Conservation (phyloP, 129 eudicot genomes). For the Pseudognaphalium luteoalbum region DNA sequence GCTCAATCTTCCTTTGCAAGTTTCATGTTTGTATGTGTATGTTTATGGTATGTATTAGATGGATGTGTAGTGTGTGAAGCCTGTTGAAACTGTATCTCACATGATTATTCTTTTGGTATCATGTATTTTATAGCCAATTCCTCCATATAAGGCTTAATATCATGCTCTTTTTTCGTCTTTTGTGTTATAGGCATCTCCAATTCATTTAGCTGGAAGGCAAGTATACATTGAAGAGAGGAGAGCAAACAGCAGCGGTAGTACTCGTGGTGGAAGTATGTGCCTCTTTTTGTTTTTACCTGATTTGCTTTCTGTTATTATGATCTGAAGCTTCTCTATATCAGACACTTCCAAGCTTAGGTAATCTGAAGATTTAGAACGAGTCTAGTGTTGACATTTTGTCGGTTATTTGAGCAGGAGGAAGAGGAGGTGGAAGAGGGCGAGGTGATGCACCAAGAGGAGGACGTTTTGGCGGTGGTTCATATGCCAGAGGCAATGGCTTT, state of each 20-base stretch:
- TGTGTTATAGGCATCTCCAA: constrained; percentile 74
- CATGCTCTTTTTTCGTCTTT: neutral
- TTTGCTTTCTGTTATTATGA: neutral
- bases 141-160: neutral
- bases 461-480: constrained; percentile 45
- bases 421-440: constrained; percentile 59
- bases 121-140: neutral
- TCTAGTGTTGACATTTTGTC: neutral
- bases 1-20: neutral
- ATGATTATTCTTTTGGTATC: neutral
- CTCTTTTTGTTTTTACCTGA: neutral
- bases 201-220: constrained; percentile 74
- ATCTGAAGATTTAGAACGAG: neutral
- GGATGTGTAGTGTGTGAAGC: neutral
- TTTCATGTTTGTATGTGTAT: no score
- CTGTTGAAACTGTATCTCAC: neutral
- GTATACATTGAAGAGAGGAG: constrained; percentile 84
- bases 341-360: neutral
- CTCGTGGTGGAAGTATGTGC: constrained; percentile 88
- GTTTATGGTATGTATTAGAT: no score
- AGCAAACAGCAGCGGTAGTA: constrained; percentile 52
- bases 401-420: constrained; percentile 50
- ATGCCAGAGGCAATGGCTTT: constrained; percentile 54
- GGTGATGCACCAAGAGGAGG: constrained; percentile 59
- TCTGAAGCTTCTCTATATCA: neutral